Conservation (phyloP, 768 basidiomycete species). For the Lentinula aciculospora region DNA sequence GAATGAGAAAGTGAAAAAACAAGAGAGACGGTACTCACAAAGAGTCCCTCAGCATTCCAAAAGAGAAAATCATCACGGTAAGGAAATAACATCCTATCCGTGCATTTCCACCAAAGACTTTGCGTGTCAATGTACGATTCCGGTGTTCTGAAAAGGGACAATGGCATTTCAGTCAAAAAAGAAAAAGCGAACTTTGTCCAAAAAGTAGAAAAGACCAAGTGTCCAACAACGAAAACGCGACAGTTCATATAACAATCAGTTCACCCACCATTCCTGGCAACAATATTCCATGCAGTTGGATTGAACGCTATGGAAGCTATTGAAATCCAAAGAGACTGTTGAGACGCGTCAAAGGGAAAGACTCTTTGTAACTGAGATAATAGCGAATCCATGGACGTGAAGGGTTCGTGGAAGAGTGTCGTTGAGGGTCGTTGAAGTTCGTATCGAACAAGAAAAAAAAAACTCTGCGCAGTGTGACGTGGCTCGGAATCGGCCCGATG, state of each 20-base stretch:
- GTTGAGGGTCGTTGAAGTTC: not conserved
- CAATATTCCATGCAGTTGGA: conserved; percentile 93
- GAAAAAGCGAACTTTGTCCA: not conserved
- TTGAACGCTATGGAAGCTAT: conserved; percentile 81
- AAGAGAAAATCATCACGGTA: conserved; percentile 75
- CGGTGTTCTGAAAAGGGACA: conserved; percentile 41
- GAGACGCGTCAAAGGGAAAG: conserved; percentile 21
- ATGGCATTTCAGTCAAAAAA: no score
- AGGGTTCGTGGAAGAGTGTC: not conserved
- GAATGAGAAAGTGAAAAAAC: not conserved
- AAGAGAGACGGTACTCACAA: conserved; percentile 47
- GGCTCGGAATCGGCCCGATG: not conserved
- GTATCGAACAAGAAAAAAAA: not conserved
- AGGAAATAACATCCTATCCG: conserved; percentile 83
- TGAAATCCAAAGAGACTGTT: conserved; percentile 60
- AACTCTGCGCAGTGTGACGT: not conserved
- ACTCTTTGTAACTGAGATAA: not conserved
- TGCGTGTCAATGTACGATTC: conserved; percentile 82
- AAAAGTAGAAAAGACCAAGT: not conserved
- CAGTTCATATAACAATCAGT: not conserved
- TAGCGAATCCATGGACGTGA: not conserved
- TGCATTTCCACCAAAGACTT: conserved; percentile 66
- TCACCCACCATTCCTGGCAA: conserved; percentile 81
- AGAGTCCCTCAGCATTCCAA: conserved; percentile 81
- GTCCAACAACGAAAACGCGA: not conserved